phyloP scores from a whole-genome alignment of 495 filamentous ascomycete genomes.

The Barbatosphaeria neglecta region DNA sequence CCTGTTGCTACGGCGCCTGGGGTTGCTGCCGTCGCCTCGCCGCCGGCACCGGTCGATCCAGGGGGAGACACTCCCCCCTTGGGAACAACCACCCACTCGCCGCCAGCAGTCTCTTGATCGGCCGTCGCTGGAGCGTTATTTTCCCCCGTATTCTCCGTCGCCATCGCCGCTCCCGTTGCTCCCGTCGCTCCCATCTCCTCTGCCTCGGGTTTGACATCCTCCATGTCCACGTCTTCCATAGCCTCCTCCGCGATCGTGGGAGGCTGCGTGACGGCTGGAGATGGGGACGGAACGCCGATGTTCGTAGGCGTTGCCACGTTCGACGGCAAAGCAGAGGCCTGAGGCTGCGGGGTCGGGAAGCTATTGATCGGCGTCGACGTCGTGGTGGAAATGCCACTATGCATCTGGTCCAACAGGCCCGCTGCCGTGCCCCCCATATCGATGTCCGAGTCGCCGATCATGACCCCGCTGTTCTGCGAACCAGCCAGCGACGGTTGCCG shows the following conservation, averaged over 20 bases:
- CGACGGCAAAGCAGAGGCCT: conserved; percentile 29
- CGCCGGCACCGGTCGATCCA: conserved; percentile 13
- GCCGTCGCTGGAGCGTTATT: conserved; percentile 1
- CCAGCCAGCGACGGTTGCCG: conserved; percentile 35
- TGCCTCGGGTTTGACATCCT: conserved; percentile 11
- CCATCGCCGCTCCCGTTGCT: too few relatives aligned
- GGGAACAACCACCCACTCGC: conserved; percentile 46
- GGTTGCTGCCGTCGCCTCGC: conserved; percentile 3
- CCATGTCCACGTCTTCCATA: conserved; percentile 24
- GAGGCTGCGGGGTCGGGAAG: conserved; percentile 33
- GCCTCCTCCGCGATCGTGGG: conserved; percentile 16
- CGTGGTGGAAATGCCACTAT: conserved; percentile 41
- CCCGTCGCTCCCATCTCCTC: too few relatives aligned
- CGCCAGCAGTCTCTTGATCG: conserved; percentile 23
- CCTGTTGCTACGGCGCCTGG: too few relatives aligned
- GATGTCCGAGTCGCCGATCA: conserved; percentile 47
- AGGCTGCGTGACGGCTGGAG: conserved; percentile 14
- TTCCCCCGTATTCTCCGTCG: too few relatives aligned
- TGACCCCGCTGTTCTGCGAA: conserved; percentile 37
- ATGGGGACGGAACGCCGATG: conserved; percentile 21
- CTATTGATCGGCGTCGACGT: conserved; percentile 37
- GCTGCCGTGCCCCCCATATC: conserved; percentile 54
- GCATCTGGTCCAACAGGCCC: conserved; percentile 53
- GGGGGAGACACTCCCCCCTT: conserved; percentile 22
- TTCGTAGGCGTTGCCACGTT: conserved; percentile 34